Conservation (phyloP, 352 stramenopile genomes). For the Phytophthora tentaculata region DNA sequence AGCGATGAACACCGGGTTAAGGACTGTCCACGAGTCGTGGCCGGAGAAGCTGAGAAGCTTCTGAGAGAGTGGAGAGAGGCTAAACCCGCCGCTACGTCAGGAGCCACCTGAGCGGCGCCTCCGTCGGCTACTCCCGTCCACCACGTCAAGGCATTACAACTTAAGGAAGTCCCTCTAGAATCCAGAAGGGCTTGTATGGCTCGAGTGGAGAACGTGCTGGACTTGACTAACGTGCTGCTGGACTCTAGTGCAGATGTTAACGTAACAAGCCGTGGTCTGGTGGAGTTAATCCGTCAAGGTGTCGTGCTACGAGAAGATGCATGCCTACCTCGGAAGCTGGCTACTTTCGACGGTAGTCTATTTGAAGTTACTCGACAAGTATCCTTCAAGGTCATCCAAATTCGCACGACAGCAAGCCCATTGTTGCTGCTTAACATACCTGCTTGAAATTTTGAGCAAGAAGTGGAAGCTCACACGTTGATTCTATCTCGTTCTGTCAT, state of each 20-base stretch:
- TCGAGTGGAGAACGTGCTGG: not conserved
- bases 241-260: not conserved
- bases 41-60: constrained; percentile 3
- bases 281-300: not conserved
- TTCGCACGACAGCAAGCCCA: not conserved
- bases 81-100: too few species aligned
- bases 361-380: not conserved
- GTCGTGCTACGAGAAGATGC: not conserved
- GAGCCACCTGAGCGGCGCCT: not conserved
- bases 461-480: not conserved
- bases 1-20: constrained; percentile 9
- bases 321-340: not conserved
- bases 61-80: constrained; percentile 16
- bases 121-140: not conserved
- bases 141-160: not conserved
- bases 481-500: not conserved
- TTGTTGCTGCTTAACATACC: not conserved
- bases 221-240: not conserved
- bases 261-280: not conserved
- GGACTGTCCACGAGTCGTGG: not conserved
- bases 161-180: not conserved
- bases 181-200: not conserved
- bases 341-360: not conserved
- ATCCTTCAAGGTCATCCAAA: not conserved
- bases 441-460: not conserved